Conservation (phyloP, 1,284 basidiomycete species). For the Hypsizygus ulmarius region DNA sequence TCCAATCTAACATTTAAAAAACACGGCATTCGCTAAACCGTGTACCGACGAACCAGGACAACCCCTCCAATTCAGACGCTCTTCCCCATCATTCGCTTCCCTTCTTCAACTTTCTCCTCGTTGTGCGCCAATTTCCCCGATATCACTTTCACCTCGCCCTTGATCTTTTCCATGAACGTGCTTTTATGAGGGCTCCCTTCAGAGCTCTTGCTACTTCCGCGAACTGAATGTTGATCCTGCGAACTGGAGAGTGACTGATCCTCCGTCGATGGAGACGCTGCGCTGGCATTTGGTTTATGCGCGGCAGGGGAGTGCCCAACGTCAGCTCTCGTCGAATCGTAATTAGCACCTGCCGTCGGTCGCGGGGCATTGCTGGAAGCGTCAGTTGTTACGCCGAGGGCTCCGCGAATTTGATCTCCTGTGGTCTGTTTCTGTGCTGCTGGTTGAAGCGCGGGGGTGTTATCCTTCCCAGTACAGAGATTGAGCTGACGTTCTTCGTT, state of each 20-base stretch:
- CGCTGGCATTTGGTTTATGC: not conserved
- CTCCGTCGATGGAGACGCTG: not conserved
- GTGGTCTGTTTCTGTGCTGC: constrained; percentile 1
- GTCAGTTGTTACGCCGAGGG: not conserved
- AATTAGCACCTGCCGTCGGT: not conserved
- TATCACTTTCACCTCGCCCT: constrained; percentile 52
- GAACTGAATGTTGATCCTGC: not conserved
- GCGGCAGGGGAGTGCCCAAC: constrained; percentile 1
- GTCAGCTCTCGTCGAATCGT: constrained; percentile 4
- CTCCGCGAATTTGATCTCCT: not conserved
- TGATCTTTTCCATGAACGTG: constrained; percentile 49
- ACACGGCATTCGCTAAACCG: too few relatives aligned
- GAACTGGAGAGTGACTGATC: not conserved
- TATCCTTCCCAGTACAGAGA: not conserved
- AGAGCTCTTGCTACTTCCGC: not conserved
- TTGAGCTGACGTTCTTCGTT: constrained; percentile 16
- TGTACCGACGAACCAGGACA: not conserved
- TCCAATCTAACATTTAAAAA: too few relatives aligned
- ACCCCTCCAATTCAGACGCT: not conserved
- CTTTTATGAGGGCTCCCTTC: constrained; percentile 10
- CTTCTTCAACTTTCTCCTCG: constrained; percentile 47
- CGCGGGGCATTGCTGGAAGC: not conserved
- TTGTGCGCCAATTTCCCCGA: constrained; percentile 49
- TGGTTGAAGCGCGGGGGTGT: not conserved
- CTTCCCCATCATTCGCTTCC: constrained; percentile 35